Evolutionary conservation across 2,329 filamentous ascomycete genomes (phyloP), one percentile per base, ranked within the genome.

Genomic region (Epichloe brachyelytri): DNA sequence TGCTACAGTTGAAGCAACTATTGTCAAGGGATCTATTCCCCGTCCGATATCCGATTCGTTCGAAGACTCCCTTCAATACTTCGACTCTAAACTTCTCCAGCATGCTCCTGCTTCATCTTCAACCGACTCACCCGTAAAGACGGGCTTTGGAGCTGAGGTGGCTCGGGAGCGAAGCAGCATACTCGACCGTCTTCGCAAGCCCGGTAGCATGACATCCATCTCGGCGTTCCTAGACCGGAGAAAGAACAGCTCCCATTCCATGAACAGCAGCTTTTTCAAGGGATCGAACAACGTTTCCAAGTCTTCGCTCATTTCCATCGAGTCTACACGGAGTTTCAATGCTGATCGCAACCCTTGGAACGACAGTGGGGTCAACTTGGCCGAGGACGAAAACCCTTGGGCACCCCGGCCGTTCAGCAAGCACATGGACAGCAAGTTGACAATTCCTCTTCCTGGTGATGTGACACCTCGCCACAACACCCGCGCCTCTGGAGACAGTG

Each of bases 31-130:
- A 49, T 84, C 88, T n/a, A 93, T 97, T 57, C 89, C 91, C 19
- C 86, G 93, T n/a, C 93, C 93, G 56, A 96, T 97, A 72, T 97
- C 93, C 1, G 93, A 98, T 67, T 96, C 93, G 0, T 98, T 98
- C 57, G 93, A 98, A 65, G 91, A 98, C 60, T 95, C 91, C 7
- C 77, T 97, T 49, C 91, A 90, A 52, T 97, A 90, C 72, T 98
- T 98, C 63, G 88, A 96, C 65, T 96, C 91, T 2, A 97, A 96
- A 71, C 78, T 98, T 44, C 79, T 98, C 50, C 93, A 97, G 68
- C 89, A 94, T 61, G 90, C 91, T 4, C 89, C 91, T 37, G 79
- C 86, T 4, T 80, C 86, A 1, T 77, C 89, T 17, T 79, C 81
- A 14, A 89, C 87, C 4, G 91, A 97, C 64, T 95, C 90, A 20